Percentiles rank a stretch among this genome's conserved stretches.
Evolutionary conservation across 1,284 basidiomycete species (phyloP).

Genomic region (Rugosomyces carneus): DNA sequence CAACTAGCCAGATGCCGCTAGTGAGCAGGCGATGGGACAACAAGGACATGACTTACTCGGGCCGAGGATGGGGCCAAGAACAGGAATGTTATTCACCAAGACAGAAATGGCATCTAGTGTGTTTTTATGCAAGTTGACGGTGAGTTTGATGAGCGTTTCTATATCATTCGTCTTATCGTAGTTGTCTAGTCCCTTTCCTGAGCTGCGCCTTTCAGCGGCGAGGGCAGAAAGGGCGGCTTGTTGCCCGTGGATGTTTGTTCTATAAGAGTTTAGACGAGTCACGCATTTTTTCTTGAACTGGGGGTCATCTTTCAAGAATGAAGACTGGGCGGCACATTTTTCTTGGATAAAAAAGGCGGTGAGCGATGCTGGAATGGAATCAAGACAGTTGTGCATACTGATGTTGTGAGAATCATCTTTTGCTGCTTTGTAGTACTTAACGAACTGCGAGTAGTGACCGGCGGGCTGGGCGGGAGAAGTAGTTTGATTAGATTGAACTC

Average conservation of each 20-base stretch:
- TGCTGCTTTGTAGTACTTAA: conserved; percentile 10
- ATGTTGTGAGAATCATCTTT: conserved; percentile 11
- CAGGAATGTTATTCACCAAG: conserved; percentile 34
- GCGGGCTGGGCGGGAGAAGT: conserved; percentile 1
- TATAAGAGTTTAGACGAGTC: conserved; percentile 33
- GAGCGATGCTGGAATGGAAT: neutral
- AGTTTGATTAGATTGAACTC: neutral
- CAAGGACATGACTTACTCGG: conserved; percentile 38
- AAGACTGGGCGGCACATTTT: conserved; percentile 27
- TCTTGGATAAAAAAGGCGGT: conserved; percentile 20
- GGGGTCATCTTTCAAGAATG: conserved; percentile 22
- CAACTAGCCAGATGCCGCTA: conserved; percentile 19
- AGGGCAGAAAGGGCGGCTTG: conserved; percentile 26
- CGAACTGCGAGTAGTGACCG: conserved; percentile 7
- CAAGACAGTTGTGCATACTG: conserved; percentile 8
- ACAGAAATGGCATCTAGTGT: conserved; percentile 26
- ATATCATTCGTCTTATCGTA: conserved; percentile 40
- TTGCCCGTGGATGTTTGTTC: conserved; percentile 33
- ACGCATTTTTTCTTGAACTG: conserved; percentile 34
- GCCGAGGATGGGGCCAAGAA: conserved; percentile 43
- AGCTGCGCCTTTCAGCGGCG: conserved; percentile 5
- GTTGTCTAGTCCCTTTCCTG: conserved; percentile 46
- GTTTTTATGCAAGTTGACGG: conserved; percentile 44
- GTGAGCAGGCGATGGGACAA: conserved; percentile 4
- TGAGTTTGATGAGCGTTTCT: conserved; percentile 44